These are phyloP conservation scores for Coffea eugenioides DNA, from an alignment of 257 asterid genomes.

Conservation along the genomic window DNA sequence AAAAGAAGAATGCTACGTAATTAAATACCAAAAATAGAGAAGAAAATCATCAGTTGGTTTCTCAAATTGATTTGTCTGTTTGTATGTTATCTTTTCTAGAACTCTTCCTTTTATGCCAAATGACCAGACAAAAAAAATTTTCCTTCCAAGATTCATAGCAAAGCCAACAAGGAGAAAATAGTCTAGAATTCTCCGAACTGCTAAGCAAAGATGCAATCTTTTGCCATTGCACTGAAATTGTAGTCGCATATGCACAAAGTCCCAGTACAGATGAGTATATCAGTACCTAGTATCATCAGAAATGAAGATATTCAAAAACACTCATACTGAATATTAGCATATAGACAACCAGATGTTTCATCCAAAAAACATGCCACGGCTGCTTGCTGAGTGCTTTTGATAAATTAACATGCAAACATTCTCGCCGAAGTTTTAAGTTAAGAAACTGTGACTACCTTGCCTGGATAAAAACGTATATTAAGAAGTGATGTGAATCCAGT, in stretches of 20 bases:
- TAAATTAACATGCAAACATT: not conserved
- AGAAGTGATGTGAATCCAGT: slow-evolving; percentile 57
- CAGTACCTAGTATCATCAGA: not conserved
- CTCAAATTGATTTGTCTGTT: not conserved
- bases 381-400: not conserved
- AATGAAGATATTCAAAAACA: not conserved
- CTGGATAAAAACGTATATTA: slow-evolving; percentile 73
- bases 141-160: not conserved
- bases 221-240: not conserved
- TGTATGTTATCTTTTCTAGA: not conserved
- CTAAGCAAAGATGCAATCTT: not conserved
- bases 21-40: no score
- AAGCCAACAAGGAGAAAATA: not conserved
- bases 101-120: not conserved
- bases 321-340: not conserved
- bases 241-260: not conserved
- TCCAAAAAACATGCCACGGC: not conserved
- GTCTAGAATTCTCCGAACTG: not conserved
- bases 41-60: not conserved
- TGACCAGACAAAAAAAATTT: not conserved
- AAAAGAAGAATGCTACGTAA: no score
- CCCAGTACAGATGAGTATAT: not conserved
- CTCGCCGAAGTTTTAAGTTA: not conserved
- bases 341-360: not conserved
- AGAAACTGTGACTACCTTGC: slow-evolving; percentile 48